Evolutionary conservation across 768 basidiomycete species (phyloP).

Genomic region (Tylopilus sp.): DNA sequence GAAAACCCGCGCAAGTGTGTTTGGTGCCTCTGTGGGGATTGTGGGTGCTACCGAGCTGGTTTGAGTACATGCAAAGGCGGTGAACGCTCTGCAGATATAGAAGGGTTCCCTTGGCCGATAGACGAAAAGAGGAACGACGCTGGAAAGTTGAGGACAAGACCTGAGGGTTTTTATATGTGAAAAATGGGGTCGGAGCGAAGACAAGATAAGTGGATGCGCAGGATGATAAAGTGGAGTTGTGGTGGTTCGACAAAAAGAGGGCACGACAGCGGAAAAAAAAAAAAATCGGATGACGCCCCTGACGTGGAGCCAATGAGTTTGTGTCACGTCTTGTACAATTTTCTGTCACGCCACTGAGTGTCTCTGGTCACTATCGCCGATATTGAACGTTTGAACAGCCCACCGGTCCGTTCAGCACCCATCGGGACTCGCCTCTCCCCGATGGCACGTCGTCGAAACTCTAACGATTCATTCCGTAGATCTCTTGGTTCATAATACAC

Average conservation of each 20-base stretch:
- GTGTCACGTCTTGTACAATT: background rate
- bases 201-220: background rate
- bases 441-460: too few species aligned
- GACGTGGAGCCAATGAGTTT: background rate
- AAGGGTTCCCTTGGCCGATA: background rate
- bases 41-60: constrained; percentile 87
- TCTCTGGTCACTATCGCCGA: background rate
- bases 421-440: too few species aligned
- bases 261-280: background rate
- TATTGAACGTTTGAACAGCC: too few species aligned
- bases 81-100: constrained; percentile 27
- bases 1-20: constrained; percentile 71
- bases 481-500: too few species aligned
- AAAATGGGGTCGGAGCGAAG: constrained; percentile 24
- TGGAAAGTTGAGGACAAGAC: background rate
- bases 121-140: background rate
- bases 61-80: constrained; percentile 87
- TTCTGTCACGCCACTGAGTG: background rate
- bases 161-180: constrained; percentile 23
- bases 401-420: too few species aligned
- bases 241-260: constrained; percentile 12
- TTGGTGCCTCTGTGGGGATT: constrained; percentile 85
- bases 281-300: background rate
- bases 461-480: too few species aligned
- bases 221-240: background rate